phyloP scores from a whole-genome alignment of 1,284 basidiomycete genomes.

The Ustilago loliicola region DNA sequence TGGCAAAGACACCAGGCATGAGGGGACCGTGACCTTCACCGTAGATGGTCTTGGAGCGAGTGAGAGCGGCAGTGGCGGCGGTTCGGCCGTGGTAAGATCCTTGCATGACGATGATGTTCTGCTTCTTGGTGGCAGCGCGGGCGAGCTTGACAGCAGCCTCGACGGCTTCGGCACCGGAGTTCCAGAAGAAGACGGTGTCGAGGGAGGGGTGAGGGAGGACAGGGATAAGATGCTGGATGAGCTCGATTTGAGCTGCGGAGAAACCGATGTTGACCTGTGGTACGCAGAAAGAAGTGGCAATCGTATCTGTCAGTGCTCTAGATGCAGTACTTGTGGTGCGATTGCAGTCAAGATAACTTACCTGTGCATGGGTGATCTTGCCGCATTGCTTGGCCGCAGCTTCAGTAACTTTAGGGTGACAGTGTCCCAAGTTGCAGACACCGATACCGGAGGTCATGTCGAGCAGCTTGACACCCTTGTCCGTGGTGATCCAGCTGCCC shows the following conservation, averaged over 20 bases:
- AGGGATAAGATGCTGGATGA: slow-evolving; percentile 59
- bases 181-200: slow-evolving; percentile 85
- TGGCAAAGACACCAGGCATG: slow-evolving; percentile 87
- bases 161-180: slow-evolving; percentile 91
- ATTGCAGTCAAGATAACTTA: background rate
- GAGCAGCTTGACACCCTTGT: slow-evolving; percentile 61
- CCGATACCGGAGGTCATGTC: slow-evolving; percentile 69
- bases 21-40: slow-evolving; percentile 82
- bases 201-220: slow-evolving; percentile 85
- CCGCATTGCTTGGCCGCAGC: slow-evolving; percentile 65
- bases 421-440: slow-evolving; percentile 68
- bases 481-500: slow-evolving; percentile 62
- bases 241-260: slow-evolving; percentile 56
- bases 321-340: background rate
- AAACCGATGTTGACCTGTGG: slow-evolving; percentile 65
- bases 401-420: slow-evolving; percentile 65
- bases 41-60: slow-evolving; percentile 91
- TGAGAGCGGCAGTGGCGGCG: slow-evolving; percentile 84
- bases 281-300: background rate
- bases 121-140: slow-evolving; percentile 80
- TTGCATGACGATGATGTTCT: slow-evolving; percentile 92
- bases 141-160: slow-evolving; percentile 80
- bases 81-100: slow-evolving; percentile 70
- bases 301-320: background rate
- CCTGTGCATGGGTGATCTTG: slow-evolving; percentile 66